Evolutionary conservation across 2,329 filamentous ascomycete genomes (phyloP).

Genomic region (Endoconidiophora polonica): DNA sequence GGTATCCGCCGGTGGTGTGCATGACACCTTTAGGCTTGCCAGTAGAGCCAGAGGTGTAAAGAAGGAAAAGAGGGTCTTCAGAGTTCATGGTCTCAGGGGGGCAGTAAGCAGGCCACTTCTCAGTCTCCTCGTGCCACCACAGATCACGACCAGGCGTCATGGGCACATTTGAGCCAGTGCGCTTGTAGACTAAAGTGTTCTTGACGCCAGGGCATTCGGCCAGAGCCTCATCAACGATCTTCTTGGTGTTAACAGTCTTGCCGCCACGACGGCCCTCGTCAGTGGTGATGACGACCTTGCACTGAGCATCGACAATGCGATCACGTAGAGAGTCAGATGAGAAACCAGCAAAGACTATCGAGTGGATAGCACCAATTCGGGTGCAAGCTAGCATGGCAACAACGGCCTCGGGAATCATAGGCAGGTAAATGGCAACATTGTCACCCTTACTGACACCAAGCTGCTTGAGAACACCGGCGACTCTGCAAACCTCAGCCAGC

Average conservation of each 20-base stretch:
- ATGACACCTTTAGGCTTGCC: constrained; percentile 98
- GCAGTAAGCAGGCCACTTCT: constrained; percentile 90
- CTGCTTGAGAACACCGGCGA: constrained; percentile 76
- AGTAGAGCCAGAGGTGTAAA: constrained; percentile 95
- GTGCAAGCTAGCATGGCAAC: constrained; percentile 80
- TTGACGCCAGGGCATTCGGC: constrained; percentile 86
- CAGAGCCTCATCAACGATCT: constrained; percentile 94
- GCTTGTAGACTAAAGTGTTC: constrained; percentile 81
- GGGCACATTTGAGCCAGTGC: constrained; percentile 78
- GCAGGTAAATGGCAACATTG: constrained; percentile 90
- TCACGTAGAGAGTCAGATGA: constrained; percentile 91
- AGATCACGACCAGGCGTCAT: constrained; percentile 77
- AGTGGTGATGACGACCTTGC: constrained; percentile 87
- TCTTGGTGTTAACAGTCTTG: constrained; percentile 95
- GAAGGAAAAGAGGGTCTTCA: constrained; percentile 90
- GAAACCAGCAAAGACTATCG: constrained; percentile 95
- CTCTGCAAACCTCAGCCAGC: constrained; percentile 74
- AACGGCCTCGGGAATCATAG: constrained; percentile 95
- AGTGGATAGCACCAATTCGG: constrained; percentile 90
- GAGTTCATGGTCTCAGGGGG: constrained; percentile 77
- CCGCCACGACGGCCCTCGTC: constrained; percentile 97
- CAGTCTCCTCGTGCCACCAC: constrained; percentile 98
- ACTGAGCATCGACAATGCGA: constrained; percentile 78
- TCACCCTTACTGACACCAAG: constrained; percentile 96
- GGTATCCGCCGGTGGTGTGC: constrained; percentile 91